Evolutionary conservation across 768 basidiomycete species (phyloP).

Genomic region (Favolaschia claudopus): DNA sequence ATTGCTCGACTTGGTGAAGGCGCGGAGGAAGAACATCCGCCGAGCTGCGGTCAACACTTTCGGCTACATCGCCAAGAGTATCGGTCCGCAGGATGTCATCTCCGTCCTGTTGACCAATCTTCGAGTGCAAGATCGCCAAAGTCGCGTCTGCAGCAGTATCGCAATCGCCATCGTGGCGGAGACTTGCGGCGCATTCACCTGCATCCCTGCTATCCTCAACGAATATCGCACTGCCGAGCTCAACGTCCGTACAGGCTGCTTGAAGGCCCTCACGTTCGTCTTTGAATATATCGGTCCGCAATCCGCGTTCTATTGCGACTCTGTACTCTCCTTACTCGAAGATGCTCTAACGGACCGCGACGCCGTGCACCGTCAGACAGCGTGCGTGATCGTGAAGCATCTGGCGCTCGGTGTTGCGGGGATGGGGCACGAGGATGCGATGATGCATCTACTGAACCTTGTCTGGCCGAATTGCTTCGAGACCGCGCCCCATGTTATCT

Average conservation of each 20-base stretch:
- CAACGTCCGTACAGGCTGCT: conserved; percentile 97
- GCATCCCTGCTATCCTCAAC: conserved; percentile 97
- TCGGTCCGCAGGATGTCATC: conserved; percentile 97
- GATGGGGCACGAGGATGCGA: conserved; percentile 95
- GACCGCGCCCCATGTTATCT: conserved; percentile 96
- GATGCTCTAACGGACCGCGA: conserved; percentile 98
- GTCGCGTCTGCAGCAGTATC: conserved; percentile 96
- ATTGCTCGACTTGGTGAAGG: conserved; percentile 93
- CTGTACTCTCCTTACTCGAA: conserved; percentile 95
- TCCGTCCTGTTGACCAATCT: conserved; percentile 95
- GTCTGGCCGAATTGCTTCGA: conserved; percentile 99
- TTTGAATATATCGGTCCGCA: conserved; percentile 99
- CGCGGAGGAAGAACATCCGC: conserved; percentile 98
- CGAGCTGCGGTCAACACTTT: conserved; percentile 99
- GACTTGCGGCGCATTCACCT: conserved; percentile 96
- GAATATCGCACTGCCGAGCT: conserved; percentile 98
- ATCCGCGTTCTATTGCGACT: conserved; percentile 95
- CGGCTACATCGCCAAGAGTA: conserved; percentile 98
- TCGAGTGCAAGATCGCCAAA: conserved; percentile 98
- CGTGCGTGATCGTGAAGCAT: conserved; percentile 98
- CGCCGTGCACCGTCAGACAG: conserved; percentile 97
- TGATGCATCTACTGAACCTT: conserved; percentile 96
- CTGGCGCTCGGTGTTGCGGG: conserved; percentile 96
- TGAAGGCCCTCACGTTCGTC: conserved; percentile 97
- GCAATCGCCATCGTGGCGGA: conserved; percentile 96